A percentile compares a stretch with the other conserved stretches of the same genome.
These are phyloP conservation scores for Aspergillus hiratsukae DNA, from an alignment of 2,329 filamentous ascomycete species.

Conservation along the genomic window DNA sequence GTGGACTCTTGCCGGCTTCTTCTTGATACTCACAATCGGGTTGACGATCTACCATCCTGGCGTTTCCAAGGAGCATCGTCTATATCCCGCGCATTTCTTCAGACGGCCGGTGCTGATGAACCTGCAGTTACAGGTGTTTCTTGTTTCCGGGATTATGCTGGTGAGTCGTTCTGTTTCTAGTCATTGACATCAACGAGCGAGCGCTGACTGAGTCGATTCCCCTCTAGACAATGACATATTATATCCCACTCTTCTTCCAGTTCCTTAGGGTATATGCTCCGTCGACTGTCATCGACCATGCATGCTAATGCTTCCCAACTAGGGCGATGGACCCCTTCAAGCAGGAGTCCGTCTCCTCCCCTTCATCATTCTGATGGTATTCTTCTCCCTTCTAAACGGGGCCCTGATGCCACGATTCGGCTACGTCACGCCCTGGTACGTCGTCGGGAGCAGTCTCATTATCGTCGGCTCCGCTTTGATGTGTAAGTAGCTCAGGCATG, in stretches of 20 bases:
- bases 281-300: not conserved
- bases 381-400: constrained; percentile 5
- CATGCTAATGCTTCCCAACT: not conserved
- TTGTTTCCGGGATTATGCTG: constrained; percentile 1
- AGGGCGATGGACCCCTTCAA: constrained; percentile 10
- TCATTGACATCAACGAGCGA: not conserved
- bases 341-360: constrained; percentile 16
- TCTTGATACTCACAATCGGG: not conserved
- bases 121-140: constrained; percentile 1
- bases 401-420: not conserved
- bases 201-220: no score
- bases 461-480: constrained; percentile 6
- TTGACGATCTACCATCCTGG: not conserved
- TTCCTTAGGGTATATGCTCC: constrained; percentile 6
- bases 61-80: not conserved
- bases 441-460: not conserved
- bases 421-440: constrained; percentile 5
- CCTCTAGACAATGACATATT: constrained; percentile 1
- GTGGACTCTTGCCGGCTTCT: not conserved
- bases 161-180: not conserved
- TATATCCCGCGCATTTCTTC: not conserved
- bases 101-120: not conserved
- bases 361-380: constrained; percentile 11
- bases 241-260: constrained; percentile 16
- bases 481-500: constrained; percentile 1